Conservation (phyloP, 495 filamentous ascomycete species). For the Xylaria longipes region DNA sequence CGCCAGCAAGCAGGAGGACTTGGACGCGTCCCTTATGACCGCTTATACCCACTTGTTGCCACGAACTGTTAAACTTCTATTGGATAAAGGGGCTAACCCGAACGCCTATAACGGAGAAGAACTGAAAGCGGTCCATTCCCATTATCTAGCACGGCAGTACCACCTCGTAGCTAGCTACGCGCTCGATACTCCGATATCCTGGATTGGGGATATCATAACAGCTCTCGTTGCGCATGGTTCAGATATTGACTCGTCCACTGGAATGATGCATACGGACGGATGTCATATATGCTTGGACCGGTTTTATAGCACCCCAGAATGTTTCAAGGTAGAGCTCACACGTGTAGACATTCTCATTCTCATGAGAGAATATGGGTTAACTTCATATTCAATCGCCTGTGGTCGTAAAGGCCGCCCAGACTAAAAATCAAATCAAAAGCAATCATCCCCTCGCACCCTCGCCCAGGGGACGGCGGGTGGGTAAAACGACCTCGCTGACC, state of each 20-base stretch:
- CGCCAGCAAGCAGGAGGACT: background rate
- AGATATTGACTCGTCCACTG: background rate
- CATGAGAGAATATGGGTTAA: too few species aligned
- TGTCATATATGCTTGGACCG: too few species aligned
- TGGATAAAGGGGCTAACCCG: background rate
- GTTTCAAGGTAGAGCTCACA: too few species aligned
- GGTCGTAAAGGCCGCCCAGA: too few species aligned
- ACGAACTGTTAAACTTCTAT: background rate
- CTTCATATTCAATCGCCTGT: too few species aligned
- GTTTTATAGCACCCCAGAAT: too few species aligned
- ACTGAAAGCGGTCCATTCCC: background rate
- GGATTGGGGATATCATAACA: background rate
- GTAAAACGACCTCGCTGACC: too few species aligned
- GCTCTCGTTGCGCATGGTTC: background rate
- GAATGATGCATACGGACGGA: too few species aligned
- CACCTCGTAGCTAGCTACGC: background rate
- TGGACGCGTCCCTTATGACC: background rate
- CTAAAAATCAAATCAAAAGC: too few species aligned
- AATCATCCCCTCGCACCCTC: too few species aligned
- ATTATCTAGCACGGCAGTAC: background rate
- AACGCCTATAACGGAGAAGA: background rate
- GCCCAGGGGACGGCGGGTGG: too few species aligned
- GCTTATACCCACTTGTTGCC: background rate
- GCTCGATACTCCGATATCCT: background rate
- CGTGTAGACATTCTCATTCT: too few species aligned